Evolutionary conservation across 768 basidiomycete species (phyloP).

Genomic region (Hysterangium stoloniferum): DNA sequence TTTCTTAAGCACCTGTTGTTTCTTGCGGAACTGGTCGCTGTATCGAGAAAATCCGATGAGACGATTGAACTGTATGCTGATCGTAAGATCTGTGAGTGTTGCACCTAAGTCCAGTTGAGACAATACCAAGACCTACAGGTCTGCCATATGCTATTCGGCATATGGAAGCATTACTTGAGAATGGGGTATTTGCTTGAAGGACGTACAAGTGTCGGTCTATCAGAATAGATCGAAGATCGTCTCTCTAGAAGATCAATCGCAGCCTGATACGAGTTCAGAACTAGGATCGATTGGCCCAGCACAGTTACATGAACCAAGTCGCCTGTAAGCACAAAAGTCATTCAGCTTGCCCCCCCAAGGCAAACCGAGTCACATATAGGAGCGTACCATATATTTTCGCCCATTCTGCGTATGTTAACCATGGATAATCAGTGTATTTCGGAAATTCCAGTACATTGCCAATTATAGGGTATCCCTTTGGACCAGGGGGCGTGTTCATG

Average conservation of each 20-base stretch:
- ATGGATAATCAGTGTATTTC: conserved; percentile 45
- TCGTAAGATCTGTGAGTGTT: conserved; percentile 9
- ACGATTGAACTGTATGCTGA: conserved; percentile 17
- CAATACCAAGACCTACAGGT: not conserved
- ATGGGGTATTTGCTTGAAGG: too few relatives aligned
- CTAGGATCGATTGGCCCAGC: conserved; percentile 22
- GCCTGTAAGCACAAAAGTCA: conserved; percentile 16
- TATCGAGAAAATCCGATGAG: conserved; percentile 17
- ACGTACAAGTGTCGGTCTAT: conserved; percentile 23
- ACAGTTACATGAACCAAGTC: conserved; percentile 25
- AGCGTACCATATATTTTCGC: conserved; percentile 10
- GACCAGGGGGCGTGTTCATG: conserved; percentile 70
- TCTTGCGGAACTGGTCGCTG: conserved; percentile 22
- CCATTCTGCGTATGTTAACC: conserved; percentile 26
- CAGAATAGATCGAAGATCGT: conserved; percentile 26
- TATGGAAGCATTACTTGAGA: too few relatives aligned
- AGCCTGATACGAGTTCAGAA: conserved; percentile 26
- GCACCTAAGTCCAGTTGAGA: not conserved
- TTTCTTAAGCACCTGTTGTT: too few relatives aligned
- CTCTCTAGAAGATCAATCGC: conserved; percentile 29
- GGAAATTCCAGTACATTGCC: conserved; percentile 59
- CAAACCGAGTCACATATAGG: not conserved
- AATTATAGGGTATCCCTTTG: conserved; percentile 53
- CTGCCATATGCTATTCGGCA: not conserved
- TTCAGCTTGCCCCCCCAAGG: not conserved